Base-by-base conservation (phyloP, 2,329 filamentous ascomycete species). In the Plectosphaerella cucumerina region DNA sequence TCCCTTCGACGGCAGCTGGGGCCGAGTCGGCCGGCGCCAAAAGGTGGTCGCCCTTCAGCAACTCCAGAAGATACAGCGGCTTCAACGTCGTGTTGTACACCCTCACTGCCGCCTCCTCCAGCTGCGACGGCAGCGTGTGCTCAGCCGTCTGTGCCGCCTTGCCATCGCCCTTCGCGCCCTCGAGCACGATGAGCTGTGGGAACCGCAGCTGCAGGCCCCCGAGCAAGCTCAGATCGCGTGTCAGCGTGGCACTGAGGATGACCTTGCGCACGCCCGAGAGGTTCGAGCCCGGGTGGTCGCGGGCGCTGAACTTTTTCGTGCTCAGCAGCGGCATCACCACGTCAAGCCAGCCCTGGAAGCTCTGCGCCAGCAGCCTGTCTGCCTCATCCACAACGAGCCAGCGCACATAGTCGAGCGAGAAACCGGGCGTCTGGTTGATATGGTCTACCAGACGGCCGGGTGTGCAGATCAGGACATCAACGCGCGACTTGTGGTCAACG, bases 341-440 rank as follows among this genome's bases (percentile, higher is more conserved):
- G 39, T 85, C 82, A 3, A 95, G 75, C 92, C 92, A 97, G 61
- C 93, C 88, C 65, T 97, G 92, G 67, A 94, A 97, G 62, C 88
- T 92, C 66, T 97, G 90, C 42, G 92, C 87, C 6, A 97, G 79
- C 12, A 97, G 74, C 63, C 94, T 90, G 67, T 97, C 93, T 11
- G 93, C 94, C 70, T 97, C 93, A 61, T 97, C 93, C 44, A 97
- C 87, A 3, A 97, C 82, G 0, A 97, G 76, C 91, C 92, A 97
- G 54, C 89, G 82, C 5, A 97, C 75, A 63, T 88, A 79, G 51
- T 87, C 81, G 20, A 97, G 75, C 0, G 78, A 82, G 65, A 97
- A 97, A 0, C 90, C 91, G 3, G 83, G 82, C 0, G 93, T 97
- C 53, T 86, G 85, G 56, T 87, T 86, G 47, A 97, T 79, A 67